A percentile compares a stretch with the other conserved stretches of the same genome.
Conservation (phyloP, 2,329 filamentous ascomycete species). For the Botrytis squamosa region DNA sequence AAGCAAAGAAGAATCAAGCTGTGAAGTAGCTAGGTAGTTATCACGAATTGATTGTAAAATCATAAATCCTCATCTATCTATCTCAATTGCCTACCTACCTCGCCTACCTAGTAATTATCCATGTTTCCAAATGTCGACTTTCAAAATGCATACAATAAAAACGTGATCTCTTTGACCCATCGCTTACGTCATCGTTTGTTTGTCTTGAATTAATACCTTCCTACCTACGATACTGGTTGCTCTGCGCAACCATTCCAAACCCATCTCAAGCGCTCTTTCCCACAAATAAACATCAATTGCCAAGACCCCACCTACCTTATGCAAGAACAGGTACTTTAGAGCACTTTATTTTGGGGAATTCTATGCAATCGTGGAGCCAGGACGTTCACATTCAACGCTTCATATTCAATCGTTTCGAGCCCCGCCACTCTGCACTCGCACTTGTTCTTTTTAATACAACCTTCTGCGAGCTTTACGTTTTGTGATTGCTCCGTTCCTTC, state of each 20-base stretch:
- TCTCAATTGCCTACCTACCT: neutral
- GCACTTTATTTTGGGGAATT: neutral
- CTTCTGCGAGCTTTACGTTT: neutral
- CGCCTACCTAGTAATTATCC: neutral
- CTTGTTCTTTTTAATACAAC: neutral
- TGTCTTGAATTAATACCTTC: neutral
- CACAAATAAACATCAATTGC: slow-evolving; percentile 7
- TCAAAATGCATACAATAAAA: neutral
- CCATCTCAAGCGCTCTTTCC: neutral
- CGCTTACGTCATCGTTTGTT: slow-evolving; percentile 13
- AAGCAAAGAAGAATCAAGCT: neutral
- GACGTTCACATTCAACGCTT: slow-evolving; percentile 3
- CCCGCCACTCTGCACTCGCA: neutral
- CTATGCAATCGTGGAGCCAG: slow-evolving; percentile 7
- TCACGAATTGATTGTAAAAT: neutral
- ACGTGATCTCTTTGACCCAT: neutral
- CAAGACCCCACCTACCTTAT: neutral
- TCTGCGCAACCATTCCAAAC: neutral
- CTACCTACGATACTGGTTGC: neutral
- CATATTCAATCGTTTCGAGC: slow-evolving; percentile 6
- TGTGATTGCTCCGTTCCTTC: slow-evolving; percentile 11
- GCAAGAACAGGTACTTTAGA: slow-evolving; percentile 8
- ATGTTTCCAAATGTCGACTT: neutral
- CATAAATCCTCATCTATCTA: neutral
- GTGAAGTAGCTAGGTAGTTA: neutral